These are phyloP conservation scores for Ceratocystis alfenasii DNA, from an alignment of 2,329 filamentous ascomycete species.

Conservation along the genomic window DNA sequence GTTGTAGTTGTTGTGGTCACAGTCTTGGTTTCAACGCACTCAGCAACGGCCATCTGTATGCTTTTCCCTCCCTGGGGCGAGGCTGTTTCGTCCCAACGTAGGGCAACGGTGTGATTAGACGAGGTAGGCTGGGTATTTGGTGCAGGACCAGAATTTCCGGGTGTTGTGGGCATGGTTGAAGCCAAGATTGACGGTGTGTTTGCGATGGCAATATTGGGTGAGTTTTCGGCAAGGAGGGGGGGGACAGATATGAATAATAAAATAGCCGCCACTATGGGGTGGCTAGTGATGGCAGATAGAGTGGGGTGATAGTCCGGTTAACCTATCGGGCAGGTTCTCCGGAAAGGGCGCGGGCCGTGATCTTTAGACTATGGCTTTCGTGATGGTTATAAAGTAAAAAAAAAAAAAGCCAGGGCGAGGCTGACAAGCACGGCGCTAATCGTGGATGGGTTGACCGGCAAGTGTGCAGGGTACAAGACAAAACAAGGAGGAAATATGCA, in stretches of 20 bases:
- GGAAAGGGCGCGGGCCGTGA: not conserved
- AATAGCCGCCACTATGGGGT: not conserved
- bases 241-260: too few relatives aligned
- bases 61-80: conserved; percentile 29
- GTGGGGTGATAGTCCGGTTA: not conserved
- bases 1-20: conserved; percentile 80
- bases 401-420: not conserved
- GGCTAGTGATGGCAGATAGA: not conserved
- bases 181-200: not conserved
- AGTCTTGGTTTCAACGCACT: conserved; percentile 56
- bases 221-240: not conserved
- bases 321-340: not conserved
- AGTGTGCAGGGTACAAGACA: not conserved
- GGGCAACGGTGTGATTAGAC: conserved; percentile 25
- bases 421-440: not conserved
- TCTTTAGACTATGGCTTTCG: not conserved
- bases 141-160: conserved; percentile 28
- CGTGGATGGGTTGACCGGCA: not conserved
- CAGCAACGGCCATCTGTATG: conserved; percentile 47
- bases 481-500: not conserved
- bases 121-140: conserved; percentile 33
- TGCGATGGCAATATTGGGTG: not conserved
- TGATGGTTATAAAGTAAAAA: not conserved
- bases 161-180: conserved; percentile 6
- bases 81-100: conserved; percentile 37